phyloP scores from a whole-genome alignment of 2,329 filamentous ascomycete genomes.

The Paracamarosporium sp. region DNA sequence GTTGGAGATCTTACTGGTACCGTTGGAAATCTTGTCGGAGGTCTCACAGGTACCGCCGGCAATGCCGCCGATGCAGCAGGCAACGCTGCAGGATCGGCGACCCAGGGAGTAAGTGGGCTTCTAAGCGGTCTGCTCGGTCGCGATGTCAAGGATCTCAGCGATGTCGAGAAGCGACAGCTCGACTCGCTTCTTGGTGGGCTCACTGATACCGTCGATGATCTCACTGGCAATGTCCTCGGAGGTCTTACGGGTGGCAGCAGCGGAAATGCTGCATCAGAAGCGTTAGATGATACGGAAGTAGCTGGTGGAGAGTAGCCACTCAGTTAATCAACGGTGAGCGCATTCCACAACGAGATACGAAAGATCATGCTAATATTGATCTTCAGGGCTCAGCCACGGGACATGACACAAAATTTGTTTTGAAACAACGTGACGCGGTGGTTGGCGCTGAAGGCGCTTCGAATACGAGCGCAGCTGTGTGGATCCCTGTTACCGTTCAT shows the following conservation, averaged over 20 bases:
- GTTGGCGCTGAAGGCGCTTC: not conserved
- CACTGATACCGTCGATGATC: not conserved
- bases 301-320: not conserved
- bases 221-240: not conserved
- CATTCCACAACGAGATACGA: no score
- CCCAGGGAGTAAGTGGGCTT: not conserved
- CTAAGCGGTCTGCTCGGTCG: not conserved
- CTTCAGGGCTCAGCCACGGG: not conserved
- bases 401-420: not conserved
- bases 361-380: not conserved
- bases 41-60: not conserved
- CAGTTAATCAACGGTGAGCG: not conserved
- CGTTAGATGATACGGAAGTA: not conserved
- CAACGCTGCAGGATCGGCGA: not conserved
- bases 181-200: not conserved
- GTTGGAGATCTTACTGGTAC: not conserved
- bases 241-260: not conserved
- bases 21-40: not conserved
- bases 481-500: no score
- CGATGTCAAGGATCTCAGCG: not conserved
- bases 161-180: not conserved
- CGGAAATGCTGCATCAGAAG: not conserved
- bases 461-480: not conserved
- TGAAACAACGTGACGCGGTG: not conserved
- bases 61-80: not conserved